Evolutionary conservation across 441 rosid genomes (phyloP), one percentile per base, ranked within the genome.

Genomic region (Adansonia madagascariensis): DNA sequence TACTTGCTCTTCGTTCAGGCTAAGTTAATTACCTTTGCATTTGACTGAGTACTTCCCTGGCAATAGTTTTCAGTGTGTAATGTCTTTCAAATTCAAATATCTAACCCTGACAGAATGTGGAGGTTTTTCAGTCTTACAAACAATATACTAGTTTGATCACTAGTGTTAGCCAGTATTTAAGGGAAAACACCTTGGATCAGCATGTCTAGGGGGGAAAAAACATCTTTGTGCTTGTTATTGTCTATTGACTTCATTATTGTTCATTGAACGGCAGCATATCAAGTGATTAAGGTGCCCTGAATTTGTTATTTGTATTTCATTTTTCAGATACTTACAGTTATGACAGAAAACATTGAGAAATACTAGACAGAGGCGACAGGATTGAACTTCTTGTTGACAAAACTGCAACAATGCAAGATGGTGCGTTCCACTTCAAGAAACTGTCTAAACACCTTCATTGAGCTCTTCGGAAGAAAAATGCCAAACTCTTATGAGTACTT

Each of bases 401-500:
- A 82, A 94, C 98, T 52, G 93, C 97, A 47, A 92, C 98, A n/a
- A 94, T 96, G 95, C 98, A 96, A 85, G 98, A 92, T 74, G 88
- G 85, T 47, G 82, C 97, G 5, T 96, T 96, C 85, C 98, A 96
- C 84, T 96, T 96, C 83, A 90, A 79, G 86, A 96, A 96, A 83
- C 99, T 94, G 83, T 96, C 99, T 44, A 96, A 91, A 83, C 92
- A 93, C 77, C 97, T 94, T 1, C 93, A 84, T 17, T 88, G 89
- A 82, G 98, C 98, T 76, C 92, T 96, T 64, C 94, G 98, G 99
- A 96, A 90, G 98, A 94, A 92, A 86, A 95, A 95, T 79, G 94
- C 89, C 70, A 95, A 94, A 82, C 94, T 95, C 57, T 85, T 94
- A 98, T 94, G 87, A 90, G 98, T 75, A 62, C 55, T 46, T 76